A percentile compares a stretch with the other conserved stretches of the same genome.
Conservation (phyloP, 495 filamentous ascomycete genomes). For the Pseudevernia furfuracea region DNA sequence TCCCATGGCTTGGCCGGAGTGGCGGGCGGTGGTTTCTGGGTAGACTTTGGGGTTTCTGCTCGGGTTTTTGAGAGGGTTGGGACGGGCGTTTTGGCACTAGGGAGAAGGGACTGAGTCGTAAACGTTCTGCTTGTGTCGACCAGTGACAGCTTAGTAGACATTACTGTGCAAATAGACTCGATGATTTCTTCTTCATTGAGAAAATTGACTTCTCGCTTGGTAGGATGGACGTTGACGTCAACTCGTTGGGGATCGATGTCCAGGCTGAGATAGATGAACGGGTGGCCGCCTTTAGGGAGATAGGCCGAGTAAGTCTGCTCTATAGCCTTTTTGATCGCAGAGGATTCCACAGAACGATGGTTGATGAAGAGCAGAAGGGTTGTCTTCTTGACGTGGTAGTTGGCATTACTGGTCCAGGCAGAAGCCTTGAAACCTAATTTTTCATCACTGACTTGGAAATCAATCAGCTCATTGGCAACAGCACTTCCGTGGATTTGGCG, state of each 20-base stretch:
- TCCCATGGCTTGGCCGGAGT: slow-evolving; percentile 63
- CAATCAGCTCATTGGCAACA: slow-evolving; percentile 83
- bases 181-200: slow-evolving; percentile 97
- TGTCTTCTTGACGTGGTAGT: slow-evolving; percentile 90
- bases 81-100: slow-evolving; percentile 40
- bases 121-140: slow-evolving; percentile 95
- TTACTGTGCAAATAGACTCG: slow-evolving; percentile 74
- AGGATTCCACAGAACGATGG: slow-evolving; percentile 91
- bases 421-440: slow-evolving; percentile 76
- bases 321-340: slow-evolving; percentile 77
- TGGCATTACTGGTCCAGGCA: slow-evolving; percentile 85
- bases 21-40: slow-evolving; percentile 30
- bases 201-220: slow-evolving; percentile 97
- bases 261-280: slow-evolving; percentile 86
- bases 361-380: slow-evolving; percentile 93
- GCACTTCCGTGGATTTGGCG: slow-evolving; percentile 80
- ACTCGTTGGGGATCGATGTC: slow-evolving; percentile 90
- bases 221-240: slow-evolving; percentile 97
- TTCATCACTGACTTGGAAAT: slow-evolving; percentile 62
- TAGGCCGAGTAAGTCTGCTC: slow-evolving; percentile 89
- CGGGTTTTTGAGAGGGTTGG: slow-evolving; percentile 31
- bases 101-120: slow-evolving; percentile 83
- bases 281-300: slow-evolving; percentile 89
- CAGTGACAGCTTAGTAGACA: slow-evolving; percentile 70
- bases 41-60: slow-evolving; percentile 26